These are phyloP conservation scores for Grifola frondosa DNA, from an alignment of 1,284 basidiomycete genomes.

Conservation along the genomic window DNA sequence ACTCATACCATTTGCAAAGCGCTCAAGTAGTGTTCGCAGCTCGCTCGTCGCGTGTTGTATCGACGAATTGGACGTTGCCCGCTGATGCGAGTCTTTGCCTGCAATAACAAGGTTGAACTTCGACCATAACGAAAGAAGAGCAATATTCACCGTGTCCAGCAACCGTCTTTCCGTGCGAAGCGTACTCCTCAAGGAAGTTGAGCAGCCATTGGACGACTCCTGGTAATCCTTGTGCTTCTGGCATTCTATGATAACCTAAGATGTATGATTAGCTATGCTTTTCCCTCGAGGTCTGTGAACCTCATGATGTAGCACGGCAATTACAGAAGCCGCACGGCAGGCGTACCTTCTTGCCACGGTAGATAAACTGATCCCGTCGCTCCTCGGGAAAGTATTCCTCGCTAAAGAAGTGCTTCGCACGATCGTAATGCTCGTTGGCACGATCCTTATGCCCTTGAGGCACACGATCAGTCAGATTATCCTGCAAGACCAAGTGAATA, in stretches of 20 bases:
- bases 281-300: too few relatives aligned
- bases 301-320: too few relatives aligned
- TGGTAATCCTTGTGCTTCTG: constrained; percentile 93
- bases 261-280: constrained; percentile 27
- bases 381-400: constrained; percentile 89
- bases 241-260: constrained; percentile 84
- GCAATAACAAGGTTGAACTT: neutral
- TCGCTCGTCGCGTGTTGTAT: constrained; percentile 63
- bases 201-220: constrained; percentile 80
- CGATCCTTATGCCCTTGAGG: constrained; percentile 63
- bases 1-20: constrained; percentile 80
- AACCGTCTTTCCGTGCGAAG: constrained; percentile 57
- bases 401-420: constrained; percentile 62
- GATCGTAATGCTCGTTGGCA: constrained; percentile 50
- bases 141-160: constrained; percentile 33
- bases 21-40: constrained; percentile 82
- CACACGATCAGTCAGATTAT: constrained; percentile 48
- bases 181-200: constrained; percentile 73
- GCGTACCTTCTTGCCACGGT: constrained; percentile 70
- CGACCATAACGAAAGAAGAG: too few relatives aligned
- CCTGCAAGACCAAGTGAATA: constrained; percentile 30
- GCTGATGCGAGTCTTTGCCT: constrained; percentile 36
- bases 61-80: constrained; percentile 44
- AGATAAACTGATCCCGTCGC: constrained; percentile 81
- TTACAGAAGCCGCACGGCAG: too few relatives aligned